A percentile compares a stretch with the other conserved stretches of the same genome.
These are phyloP conservation scores for Diospyros lotus DNA, from an alignment of 148 eudicot species.

Conservation along the genomic window DNA sequence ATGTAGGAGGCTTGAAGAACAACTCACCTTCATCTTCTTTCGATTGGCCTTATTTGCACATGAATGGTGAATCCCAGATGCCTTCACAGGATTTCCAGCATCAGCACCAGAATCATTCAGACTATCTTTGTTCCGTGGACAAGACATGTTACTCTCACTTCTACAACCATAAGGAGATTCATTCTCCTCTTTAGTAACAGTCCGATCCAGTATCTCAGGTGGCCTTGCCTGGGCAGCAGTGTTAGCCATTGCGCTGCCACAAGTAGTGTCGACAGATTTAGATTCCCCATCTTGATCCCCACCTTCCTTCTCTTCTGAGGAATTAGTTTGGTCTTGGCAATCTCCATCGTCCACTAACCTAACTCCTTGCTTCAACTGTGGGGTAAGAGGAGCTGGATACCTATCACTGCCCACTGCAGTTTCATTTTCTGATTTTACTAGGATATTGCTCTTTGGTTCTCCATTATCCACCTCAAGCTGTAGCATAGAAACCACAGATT, in stretches of 20 bases:
- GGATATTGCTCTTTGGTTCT: constrained; percentile 15
- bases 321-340: constrained; percentile 49
- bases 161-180: constrained; percentile 25
- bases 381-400: constrained; percentile 82
- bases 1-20: background rate
- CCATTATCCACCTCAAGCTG: constrained; percentile 24
- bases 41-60: constrained; percentile 36
- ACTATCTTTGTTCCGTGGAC: constrained; percentile 20
- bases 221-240: constrained; percentile 25
- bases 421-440: constrained; percentile 21
- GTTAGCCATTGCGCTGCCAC: constrained; percentile 28
- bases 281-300: constrained; percentile 53
- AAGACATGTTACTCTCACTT: constrained; percentile 13
- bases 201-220: constrained; percentile 21
- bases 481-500: constrained; percentile 49
- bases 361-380: constrained; percentile 62
- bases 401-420: constrained; percentile 38
- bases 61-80: constrained; percentile 23
- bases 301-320: constrained; percentile 41
- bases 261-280: constrained; percentile 72
- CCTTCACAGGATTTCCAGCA: constrained; percentile 25
- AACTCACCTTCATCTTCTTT: constrained; percentile 62
- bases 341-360: constrained; percentile 58
- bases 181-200: constrained; percentile 36
- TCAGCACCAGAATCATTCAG: constrained; percentile 13